phyloP scores from a whole-genome alignment of 78 protist genomes.

The Thecamonas trahens region DNA sequence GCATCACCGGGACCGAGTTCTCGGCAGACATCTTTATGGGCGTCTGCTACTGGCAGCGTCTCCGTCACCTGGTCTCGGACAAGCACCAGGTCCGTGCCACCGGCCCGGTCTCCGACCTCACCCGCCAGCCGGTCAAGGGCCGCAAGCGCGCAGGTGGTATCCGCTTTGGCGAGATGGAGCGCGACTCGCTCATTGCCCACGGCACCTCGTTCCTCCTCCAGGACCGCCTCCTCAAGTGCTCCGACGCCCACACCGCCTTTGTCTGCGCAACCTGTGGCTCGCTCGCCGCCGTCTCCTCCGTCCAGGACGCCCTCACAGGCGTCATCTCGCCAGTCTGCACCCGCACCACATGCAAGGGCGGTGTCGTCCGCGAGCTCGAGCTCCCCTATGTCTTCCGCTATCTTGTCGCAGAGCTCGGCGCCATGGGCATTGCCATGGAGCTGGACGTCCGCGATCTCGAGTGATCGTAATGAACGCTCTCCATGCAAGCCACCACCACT shows the following conservation, averaged over 20 bases:
- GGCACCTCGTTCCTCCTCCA: slow-evolving; percentile 83
- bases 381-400: slow-evolving; percentile 84
- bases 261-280: background rate
- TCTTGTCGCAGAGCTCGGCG: slow-evolving; percentile 76
- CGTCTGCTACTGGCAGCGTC: slow-evolving; percentile 93
- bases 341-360: too few relatives aligned
- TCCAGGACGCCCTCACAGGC: too few relatives aligned
- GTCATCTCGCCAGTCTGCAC: too few relatives aligned
- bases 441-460: too few relatives aligned
- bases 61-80: slow-evolving; percentile 98
- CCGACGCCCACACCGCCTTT: slow-evolving; percentile 48
- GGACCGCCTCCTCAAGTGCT: slow-evolving; percentile 86
- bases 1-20: slow-evolving; percentile 78
- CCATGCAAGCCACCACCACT: too few relatives aligned
- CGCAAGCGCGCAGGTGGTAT: slow-evolving; percentile 85
- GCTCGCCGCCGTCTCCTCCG: too few relatives aligned
- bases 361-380: background rate
- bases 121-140: slow-evolving; percentile 96
- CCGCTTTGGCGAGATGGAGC: slow-evolving; percentile 99
- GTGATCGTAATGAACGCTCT: too few relatives aligned
- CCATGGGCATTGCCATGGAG: slow-evolving; percentile 86
- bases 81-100: slow-evolving; percentile 95
- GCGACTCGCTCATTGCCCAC: slow-evolving; percentile 94
- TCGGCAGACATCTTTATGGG: slow-evolving; percentile 88
- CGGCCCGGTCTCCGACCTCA: slow-evolving; percentile 80